Percentiles rank a stretch among this genome's conserved stretches.
These are phyloP conservation scores for Escallonia rubra DNA, from an alignment of 129 eudicot genomes.

Conservation along the genomic window DNA sequence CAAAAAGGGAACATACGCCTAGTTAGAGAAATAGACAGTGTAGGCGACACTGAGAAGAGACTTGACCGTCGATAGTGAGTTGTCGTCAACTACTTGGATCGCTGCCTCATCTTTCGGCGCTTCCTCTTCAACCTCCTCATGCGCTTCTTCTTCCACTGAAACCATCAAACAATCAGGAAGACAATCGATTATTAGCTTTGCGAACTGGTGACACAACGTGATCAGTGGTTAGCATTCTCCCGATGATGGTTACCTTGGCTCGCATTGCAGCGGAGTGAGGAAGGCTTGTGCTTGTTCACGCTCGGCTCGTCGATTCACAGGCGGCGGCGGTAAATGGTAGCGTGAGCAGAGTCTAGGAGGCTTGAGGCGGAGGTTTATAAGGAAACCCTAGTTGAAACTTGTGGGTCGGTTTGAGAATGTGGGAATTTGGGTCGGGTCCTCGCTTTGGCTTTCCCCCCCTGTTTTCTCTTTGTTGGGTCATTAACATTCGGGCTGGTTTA, in stretches of 20 bases:
- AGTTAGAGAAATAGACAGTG: too few species aligned
- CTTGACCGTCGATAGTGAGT: too few species aligned
- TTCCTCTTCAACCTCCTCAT: conserved; percentile 42
- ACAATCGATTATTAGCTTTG: too few species aligned
- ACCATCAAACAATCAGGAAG: too few species aligned
- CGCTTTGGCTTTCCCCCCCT: not conserved
- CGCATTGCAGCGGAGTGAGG: not conserved
- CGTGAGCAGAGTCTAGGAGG: not conserved
- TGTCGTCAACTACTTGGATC: conserved; percentile 17
- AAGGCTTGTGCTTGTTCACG: too few species aligned
- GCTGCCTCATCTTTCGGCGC: conserved; percentile 44
- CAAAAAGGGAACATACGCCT: too few species aligned
- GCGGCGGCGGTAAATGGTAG: not conserved
- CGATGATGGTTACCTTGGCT: not conserved
- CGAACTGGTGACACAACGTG: too few species aligned
- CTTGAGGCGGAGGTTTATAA: not conserved
- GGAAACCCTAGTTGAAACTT: not conserved
- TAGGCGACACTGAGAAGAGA: too few species aligned
- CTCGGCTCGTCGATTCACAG: not conserved
- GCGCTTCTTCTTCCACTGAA: conserved; percentile 40
- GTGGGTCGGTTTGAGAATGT: not conserved
- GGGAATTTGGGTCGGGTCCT: not conserved
- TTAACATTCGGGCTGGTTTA: too few species aligned
- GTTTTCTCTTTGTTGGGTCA: too few species aligned
- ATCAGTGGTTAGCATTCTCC: too few species aligned